These are phyloP conservation scores for Pseudomicrostroma phylloplanum DNA, from an alignment of 1,284 basidiomycete species.

Conservation along the genomic window DNA sequence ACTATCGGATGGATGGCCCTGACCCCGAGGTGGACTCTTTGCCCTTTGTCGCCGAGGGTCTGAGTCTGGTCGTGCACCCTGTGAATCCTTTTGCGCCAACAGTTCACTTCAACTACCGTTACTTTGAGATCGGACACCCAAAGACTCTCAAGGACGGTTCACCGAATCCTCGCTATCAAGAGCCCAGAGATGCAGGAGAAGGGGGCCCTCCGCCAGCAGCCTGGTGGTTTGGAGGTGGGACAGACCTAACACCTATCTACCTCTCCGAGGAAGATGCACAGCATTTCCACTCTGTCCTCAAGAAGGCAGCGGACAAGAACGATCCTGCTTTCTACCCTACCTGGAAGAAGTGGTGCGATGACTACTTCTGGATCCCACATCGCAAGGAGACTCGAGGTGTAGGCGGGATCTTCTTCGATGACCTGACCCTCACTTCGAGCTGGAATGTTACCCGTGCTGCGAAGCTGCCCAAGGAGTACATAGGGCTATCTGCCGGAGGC, in stretches of 20 bases:
- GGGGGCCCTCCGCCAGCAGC: conserved; percentile 57
- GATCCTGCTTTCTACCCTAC: conserved; percentile 65
- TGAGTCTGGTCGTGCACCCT: conserved; percentile 88
- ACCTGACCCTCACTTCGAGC: conserved; percentile 34
- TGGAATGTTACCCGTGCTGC: conserved; percentile 15
- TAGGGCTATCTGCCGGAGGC: neutral
- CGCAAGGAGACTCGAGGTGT: conserved; percentile 81
- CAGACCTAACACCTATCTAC: conserved; percentile 89
- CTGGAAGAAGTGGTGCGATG: conserved; percentile 95
- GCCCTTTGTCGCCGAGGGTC: conserved; percentile 88
- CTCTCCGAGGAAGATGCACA: conserved; percentile 77
- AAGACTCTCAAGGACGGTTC: conserved; percentile 44
- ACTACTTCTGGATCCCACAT: conserved; percentile 93
- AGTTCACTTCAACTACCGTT: conserved; percentile 95
- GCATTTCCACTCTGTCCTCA: conserved; percentile 79
- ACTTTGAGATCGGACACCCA: conserved; percentile 66
- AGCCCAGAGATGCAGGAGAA: conserved; percentile 46
- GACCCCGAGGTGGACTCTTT: conserved; percentile 62
- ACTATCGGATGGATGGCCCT: conserved; percentile 53
- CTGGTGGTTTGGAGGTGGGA: conserved; percentile 99
- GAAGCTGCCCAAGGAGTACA: conserved; percentile 2
- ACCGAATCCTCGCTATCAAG: conserved; percentile 42
- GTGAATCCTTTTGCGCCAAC: conserved; percentile 70
- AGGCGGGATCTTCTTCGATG: conserved; percentile 92
- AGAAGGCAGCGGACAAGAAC: conserved; percentile 70